phyloP scores from a whole-genome alignment of 306 rosid genomes.

The Ziziphus jujuba region DNA sequence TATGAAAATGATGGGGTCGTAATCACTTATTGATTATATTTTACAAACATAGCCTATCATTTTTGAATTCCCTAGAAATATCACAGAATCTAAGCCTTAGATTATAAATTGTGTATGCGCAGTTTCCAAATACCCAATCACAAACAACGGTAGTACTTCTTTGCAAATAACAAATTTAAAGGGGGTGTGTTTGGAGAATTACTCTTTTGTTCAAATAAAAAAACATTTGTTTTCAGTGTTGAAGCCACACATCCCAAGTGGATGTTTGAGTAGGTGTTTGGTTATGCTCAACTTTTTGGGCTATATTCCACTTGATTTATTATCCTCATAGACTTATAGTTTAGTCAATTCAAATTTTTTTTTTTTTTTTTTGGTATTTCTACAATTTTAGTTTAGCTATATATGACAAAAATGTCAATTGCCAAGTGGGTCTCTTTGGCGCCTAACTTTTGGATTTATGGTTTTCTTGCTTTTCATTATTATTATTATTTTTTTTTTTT shows the following conservation, averaged over 20 bases:
- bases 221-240: too few relatives aligned
- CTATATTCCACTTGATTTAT: background rate
- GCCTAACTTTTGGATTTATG: background rate
- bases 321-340: background rate
- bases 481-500: background rate
- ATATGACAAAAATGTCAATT: background rate
- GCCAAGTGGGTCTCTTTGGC: background rate
- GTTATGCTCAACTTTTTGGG: constrained; percentile 2
- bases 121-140: constrained; percentile 11
- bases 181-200: constrained; percentile 16
- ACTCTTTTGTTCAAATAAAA: background rate
- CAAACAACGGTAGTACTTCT: constrained; percentile 5
- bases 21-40: background rate
- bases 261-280: constrained; percentile 13
- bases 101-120: constrained; percentile 26
- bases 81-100: constrained; percentile 39
- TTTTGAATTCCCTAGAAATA: constrained; percentile 14
- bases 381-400: too few relatives aligned
- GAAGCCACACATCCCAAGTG: background rate
- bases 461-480: too few relatives aligned
- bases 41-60: background rate
- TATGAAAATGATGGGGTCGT: background rate
- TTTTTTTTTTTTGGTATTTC: too few relatives aligned
- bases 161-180: background rate
- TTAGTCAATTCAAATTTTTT: background rate